Evolutionary conservation across 305 asterid species (phyloP).

Genomic region (Salvia sclarea): DNA sequence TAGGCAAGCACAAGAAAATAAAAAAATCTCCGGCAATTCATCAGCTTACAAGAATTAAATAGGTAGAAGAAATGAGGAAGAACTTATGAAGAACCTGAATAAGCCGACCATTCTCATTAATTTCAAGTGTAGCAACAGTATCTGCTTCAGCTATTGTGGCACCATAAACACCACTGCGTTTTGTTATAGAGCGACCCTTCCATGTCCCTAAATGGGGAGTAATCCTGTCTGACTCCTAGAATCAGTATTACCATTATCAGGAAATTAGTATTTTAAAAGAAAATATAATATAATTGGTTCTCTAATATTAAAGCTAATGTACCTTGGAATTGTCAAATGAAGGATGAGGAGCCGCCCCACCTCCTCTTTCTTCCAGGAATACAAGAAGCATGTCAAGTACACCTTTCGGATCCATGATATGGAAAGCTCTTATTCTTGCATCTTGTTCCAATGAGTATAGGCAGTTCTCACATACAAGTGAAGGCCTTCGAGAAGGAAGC

Average conservation of each 20-base stretch:
- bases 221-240: slow-evolving; percentile 65
- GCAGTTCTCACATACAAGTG: slow-evolving; percentile 91
- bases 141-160: slow-evolving; percentile 81
- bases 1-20: background rate
- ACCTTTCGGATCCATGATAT: slow-evolving; percentile 79
- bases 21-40: too few relatives aligned
- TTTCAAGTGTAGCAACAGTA: slow-evolving; percentile 65
- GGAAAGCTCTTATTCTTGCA: slow-evolving; percentile 74
- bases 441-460: slow-evolving; percentile 75
- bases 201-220: slow-evolving; percentile 75
- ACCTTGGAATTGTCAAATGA: slow-evolving; percentile 61
- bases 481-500: slow-evolving; percentile 85
- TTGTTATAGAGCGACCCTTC: slow-evolving; percentile 88
- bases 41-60: too few relatives aligned
- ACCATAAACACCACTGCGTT: slow-evolving; percentile 92
- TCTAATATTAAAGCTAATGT: slow-evolving; percentile 25
- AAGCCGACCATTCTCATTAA: slow-evolving; percentile 64
- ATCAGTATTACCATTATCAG: slow-evolving; percentile 20
- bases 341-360: slow-evolving; percentile 48
- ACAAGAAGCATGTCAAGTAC: slow-evolving; percentile 69
- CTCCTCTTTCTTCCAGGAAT: slow-evolving; percentile 81
- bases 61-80: background rate
- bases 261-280: background rate
- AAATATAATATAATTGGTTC: background rate
- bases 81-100: slow-evolving; percentile 57